A percentile compares a stretch with the other conserved stretches of the same genome.
phyloP scores from a whole-genome alignment of 192 early-diverging fungal species.

The Paraglomus occultum region DNA sequence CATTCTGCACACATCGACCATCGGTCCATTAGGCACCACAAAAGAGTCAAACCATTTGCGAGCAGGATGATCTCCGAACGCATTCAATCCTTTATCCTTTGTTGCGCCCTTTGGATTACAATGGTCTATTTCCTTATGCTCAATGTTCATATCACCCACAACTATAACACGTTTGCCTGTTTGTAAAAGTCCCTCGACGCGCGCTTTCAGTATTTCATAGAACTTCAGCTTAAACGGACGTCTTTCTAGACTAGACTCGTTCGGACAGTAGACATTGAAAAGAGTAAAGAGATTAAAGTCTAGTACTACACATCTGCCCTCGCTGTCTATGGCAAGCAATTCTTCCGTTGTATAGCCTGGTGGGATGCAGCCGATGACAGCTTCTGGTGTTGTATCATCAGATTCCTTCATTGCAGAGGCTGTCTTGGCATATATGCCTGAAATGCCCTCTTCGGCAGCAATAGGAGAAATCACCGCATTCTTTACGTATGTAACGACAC shows the following conservation, averaged over 20 bases:
- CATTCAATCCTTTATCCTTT: conserved; percentile 47
- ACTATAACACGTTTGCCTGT: conserved; percentile 59
- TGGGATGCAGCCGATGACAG: conserved; percentile 15
- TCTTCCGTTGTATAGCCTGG: conserved; percentile 18
- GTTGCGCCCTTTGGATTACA: conserved; percentile 63
- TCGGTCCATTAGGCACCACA: conserved; percentile 53
- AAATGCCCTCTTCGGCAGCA: conserved; percentile 69
- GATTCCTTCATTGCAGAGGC: neutral
- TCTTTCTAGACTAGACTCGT: conserved; percentile 49
- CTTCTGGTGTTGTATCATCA: neutral
- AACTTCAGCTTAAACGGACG: conserved; percentile 54
- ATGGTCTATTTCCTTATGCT: conserved; percentile 66
- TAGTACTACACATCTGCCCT: conserved; percentile 69
- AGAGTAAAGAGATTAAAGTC: conserved; percentile 76
- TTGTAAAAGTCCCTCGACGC: conserved; percentile 46
- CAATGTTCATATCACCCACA: conserved; percentile 68
- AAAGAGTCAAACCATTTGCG: conserved; percentile 68
- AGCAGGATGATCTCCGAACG: conserved; percentile 55
- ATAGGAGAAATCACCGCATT: conserved; percentile 46
- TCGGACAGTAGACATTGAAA: conserved; percentile 72
- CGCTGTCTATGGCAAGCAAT: conserved; percentile 55
- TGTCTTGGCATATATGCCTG: conserved; percentile 39
- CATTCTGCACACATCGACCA: conserved; percentile 64
- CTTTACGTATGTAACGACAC: conserved; percentile 65
- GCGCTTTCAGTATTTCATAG: conserved; percentile 42